Base-by-base conservation (phyloP, 2,329 filamentous ascomycete genomes). In the Penicillium sp. region DNA sequence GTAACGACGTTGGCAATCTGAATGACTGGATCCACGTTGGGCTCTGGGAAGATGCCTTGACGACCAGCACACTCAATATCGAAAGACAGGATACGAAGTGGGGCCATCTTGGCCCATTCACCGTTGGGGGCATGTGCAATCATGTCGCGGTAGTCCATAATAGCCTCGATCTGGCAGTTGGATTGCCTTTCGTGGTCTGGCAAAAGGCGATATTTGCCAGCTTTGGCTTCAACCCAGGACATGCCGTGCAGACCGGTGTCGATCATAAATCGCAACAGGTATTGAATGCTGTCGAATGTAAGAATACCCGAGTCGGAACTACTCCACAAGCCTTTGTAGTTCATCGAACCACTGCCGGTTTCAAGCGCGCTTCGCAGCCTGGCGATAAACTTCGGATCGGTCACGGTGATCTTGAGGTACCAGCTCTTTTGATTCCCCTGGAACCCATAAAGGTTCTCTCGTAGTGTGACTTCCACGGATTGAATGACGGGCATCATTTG, bases 1-100 rank as follows among this genome's bases (percentile, higher is more conserved):
- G 93, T 98, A 19, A 99, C 94, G 6, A 98, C 88, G 72, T 97
- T 98, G 61, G 95, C 95, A 66, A 99, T 99, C 76, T 99, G 95
- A 68, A 99, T 99, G 67, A 99, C 93, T 0, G 94, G 93, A 72
- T 99, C 95, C 22, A 92, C 81, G 63, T 94, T 88, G 10, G 96
- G 89, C 77, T 99, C 95, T 0, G 96, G 95, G 73, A 99, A 99
- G 73, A 99, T 91, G 67, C 95, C 95, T 79, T 99, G 98, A 70
- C 96, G 91, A 56, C 95, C 95, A 70, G 95, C 95, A 78, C 95
- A 99, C 78, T 99, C 95, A 70, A 99, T 99, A 86, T 99, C 95
- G 73, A 99, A 98, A 4, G 95, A 98, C 50, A 99, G 80, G 51
- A 97, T 90, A 64, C 95, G 89, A 3, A 99, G 83, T 0, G 95